Conservation (phyloP, 1,284 basidiomycete species). For the Naganishia cerealis region DNA sequence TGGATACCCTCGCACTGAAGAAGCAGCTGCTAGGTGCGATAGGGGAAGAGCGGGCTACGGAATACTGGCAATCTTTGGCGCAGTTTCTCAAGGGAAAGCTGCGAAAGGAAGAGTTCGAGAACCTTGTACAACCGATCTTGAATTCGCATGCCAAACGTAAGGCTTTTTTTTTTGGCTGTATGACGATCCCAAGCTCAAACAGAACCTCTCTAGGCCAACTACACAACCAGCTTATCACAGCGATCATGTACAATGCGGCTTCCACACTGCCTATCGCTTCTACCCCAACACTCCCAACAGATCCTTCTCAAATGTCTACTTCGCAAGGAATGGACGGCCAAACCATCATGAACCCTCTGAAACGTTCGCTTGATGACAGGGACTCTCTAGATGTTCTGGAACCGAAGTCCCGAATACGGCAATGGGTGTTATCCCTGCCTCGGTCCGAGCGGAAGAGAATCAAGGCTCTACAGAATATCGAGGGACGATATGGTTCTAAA, state of each 20-base stretch:
- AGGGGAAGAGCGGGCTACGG: constrained; percentile 19
- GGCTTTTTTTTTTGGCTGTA: constrained; percentile 23
- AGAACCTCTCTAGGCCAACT: constrained; percentile 41
- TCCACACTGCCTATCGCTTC: constrained; percentile 37
- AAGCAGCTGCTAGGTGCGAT: constrained; percentile 70
- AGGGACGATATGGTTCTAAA: constrained; percentile 35
- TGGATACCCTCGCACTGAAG: constrained; percentile 59
- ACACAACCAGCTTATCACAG: constrained; percentile 50
- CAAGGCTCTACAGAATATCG: constrained; percentile 39
- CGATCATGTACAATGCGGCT: constrained; percentile 50
- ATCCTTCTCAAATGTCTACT: neutral
- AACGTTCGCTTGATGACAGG: constrained; percentile 44
- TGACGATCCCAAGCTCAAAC: neutral
- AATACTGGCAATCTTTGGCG: constrained; percentile 54
- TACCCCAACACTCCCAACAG: constrained; percentile 33
- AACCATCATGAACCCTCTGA: constrained; percentile 39
- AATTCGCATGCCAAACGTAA: constrained; percentile 45
- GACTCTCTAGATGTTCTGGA: constrained; percentile 45
- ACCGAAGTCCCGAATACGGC: constrained; percentile 42
- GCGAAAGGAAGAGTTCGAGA: constrained; percentile 46
- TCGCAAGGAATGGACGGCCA: neutral
- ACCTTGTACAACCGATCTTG: constrained; percentile 46
- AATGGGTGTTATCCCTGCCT: constrained; percentile 47
- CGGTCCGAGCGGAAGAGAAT: constrained; percentile 44
- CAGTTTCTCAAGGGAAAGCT: constrained; percentile 51